Evolutionary conservation across 1,284 basidiomycete species (phyloP), one percentile per base, ranked within the genome.

Genomic region (Lignosus rhinocerotis): DNA sequence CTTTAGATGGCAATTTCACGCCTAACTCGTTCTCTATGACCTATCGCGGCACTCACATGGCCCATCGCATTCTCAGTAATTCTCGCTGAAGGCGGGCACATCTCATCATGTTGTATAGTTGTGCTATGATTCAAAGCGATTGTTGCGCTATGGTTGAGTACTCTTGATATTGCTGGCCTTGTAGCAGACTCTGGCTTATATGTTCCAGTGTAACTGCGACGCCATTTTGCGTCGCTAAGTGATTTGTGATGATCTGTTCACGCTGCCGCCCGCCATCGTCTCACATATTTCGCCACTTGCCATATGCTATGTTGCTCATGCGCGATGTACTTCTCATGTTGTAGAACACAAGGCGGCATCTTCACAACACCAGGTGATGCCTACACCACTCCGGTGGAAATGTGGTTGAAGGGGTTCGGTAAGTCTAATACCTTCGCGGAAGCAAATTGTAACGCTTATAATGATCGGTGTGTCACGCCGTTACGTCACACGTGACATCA

Each of bases 351-450:
- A 63, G 88, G 90, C 43, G 91, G 90, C 6, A 90, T 92, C 61
- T 91, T 92, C 72, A 92, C 90, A 42, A 90, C 89, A 0, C 87
- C 88, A 3, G 90, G 90, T 34, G 90, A 92, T 74, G 88, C 88
- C 30, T 91, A 89, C 69, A 92, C 89, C 33, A 90, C 88, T 4
- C 90, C 91, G 1, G 82, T 92, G 36, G 90, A 92, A 67, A 90
- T 93, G 88, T 92, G 91, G 88, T 82, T 92, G 53, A 90, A 90
- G 72, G 88, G 81, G 10, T 81, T 93, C 55, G 90, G 89, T 92
- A 69, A 74, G 87, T 77, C 51, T 50, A 61, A 58, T 55, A 64
- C 59, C 66, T 67, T 70, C 66, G 73, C 80, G 80, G 80, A 80
- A 81, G 72, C 76, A 80, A 75, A 72, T 64, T 66, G 72, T 53